These are phyloP conservation scores for Aspergillus sp. DNA, from an alignment of 2,329 filamentous ascomycete species.

Conservation along the genomic window DNA sequence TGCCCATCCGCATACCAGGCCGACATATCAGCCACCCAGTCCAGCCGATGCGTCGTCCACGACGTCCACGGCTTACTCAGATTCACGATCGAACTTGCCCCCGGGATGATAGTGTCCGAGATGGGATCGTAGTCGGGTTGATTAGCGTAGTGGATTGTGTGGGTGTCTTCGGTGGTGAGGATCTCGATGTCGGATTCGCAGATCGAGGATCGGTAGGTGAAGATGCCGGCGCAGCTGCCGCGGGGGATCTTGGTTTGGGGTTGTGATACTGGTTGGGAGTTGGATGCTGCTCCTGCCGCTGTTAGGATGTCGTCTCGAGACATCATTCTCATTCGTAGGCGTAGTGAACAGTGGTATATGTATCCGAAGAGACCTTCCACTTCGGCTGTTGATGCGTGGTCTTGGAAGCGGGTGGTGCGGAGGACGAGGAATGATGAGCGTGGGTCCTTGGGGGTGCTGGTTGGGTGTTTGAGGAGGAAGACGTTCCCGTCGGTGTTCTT, in stretches of 20 bases:
- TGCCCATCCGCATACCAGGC: constrained; percentile 42
- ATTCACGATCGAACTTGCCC: constrained; percentile 31
- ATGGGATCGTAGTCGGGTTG: constrained; percentile 45
- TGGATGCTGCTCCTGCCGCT: not conserved
- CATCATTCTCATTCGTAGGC: constrained; percentile 50
- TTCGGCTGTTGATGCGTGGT: constrained; percentile 52
- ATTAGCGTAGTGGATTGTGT: constrained; percentile 47
- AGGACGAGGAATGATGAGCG: constrained; percentile 45
- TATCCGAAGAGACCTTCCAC: constrained; percentile 50
- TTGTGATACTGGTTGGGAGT: not conserved
- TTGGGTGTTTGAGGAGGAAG: constrained; percentile 41
- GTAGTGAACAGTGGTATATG: constrained; percentile 51
- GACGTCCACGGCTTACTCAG: constrained; percentile 41
- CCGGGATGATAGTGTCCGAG: constrained; percentile 36
- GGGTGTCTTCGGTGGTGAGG: constrained; percentile 49
- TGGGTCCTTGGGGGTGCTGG: constrained; percentile 18
- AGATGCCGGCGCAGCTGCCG: constrained; percentile 54
- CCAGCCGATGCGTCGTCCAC: constrained; percentile 45
- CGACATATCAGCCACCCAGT: constrained; percentile 40
- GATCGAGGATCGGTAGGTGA: constrained; percentile 50
- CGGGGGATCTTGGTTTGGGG: constrained; percentile 15
- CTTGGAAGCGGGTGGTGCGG: constrained; percentile 46
- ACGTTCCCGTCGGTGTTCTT: constrained; percentile 51
- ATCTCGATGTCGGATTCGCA: constrained; percentile 59
- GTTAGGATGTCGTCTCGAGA: constrained; percentile 7